Evolutionary conservation across 1,284 basidiomycete genomes (phyloP), one percentile per base, ranked within the genome.

Genomic region (Spongiforma sp.): DNA sequence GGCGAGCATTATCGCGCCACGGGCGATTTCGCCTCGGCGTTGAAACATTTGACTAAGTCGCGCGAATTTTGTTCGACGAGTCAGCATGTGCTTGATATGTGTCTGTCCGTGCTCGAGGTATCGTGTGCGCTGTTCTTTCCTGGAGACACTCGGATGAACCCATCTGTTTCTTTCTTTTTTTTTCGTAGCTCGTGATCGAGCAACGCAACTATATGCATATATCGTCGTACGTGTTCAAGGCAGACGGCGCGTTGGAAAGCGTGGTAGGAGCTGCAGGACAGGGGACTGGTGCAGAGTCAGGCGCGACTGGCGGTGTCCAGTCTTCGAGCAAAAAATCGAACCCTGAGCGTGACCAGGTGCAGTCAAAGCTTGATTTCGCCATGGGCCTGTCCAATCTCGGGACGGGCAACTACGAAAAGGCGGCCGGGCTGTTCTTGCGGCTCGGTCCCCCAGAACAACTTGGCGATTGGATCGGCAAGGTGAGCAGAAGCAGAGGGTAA

Each of bases 181-280:
- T 53, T 55, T 55, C 28, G 39, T 70, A 94, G 92, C 85, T 93
- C 59, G 84, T 95, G 36, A 86, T 96, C 62, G 91, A 95, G 76
- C 89, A 95, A 75, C 83, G 87, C 65, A 93, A 93, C 76, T 95
- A 93, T 76, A 81, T 89, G 1, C 93, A 94, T 71, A 86, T 96
- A 48, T 83, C 89, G 21, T 94, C 93, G 5, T 96, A 95, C 74
- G 88, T 95, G 50, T 94, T 90, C 86, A 97, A 97, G 79, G 95
- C 94, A 11, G 94, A 96, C 63, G 88, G 91, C 1, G 93, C 94
- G 1, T 82, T 96, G 33, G 93, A 95, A 56, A 85, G 89, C 4
- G 81, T 86, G 4, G 72, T 78, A 7, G 69, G 79, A 33, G 52
- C 52, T n/a, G n/a, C 41, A 14, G 30, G 30, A 32, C 52, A 8